A percentile compares a stretch with the other conserved stretches of the same genome.
Conservation (phyloP, 1,139 yeast genomes). For the Taphrina communis region DNA sequence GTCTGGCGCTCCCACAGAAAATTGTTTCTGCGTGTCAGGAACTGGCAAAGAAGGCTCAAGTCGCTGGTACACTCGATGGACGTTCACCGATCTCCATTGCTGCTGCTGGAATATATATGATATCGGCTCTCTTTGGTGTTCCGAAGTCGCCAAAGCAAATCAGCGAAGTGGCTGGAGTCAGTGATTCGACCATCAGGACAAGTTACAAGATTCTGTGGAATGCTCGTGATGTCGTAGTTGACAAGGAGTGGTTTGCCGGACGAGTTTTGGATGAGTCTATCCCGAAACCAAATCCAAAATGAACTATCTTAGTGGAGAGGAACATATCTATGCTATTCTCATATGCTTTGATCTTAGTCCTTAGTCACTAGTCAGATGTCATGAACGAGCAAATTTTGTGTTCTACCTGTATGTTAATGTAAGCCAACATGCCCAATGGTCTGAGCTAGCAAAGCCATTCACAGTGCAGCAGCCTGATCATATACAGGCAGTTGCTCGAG, state of each 20-base stretch:
- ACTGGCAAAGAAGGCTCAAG: slow-evolving; percentile 87
- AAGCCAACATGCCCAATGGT: too few relatives aligned
- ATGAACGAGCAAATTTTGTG: too few relatives aligned
- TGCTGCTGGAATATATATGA: slow-evolving; percentile 95
- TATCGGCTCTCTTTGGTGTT: slow-evolving; percentile 78
- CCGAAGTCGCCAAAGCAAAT: slow-evolving; percentile 72
- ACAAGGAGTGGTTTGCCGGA: slow-evolving; percentile 35
- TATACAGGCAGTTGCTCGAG: too few relatives aligned
- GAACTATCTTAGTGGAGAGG: neutral
- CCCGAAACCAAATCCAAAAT: slow-evolving; percentile 34
- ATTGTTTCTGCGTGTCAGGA: slow-evolving; percentile 93
- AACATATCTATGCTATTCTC: neutral
- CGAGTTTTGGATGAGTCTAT: slow-evolving; percentile 25
- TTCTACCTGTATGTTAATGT: too few relatives aligned
- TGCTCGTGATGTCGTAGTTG: slow-evolving; percentile 39
- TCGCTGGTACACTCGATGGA: slow-evolving; percentile 92
- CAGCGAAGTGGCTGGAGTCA: slow-evolving; percentile 94
- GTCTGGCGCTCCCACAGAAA: slow-evolving; percentile 82
- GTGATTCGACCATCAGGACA: slow-evolving; percentile 96
- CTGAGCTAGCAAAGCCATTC: too few relatives aligned
- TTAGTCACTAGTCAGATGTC: too few relatives aligned
- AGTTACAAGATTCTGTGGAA: slow-evolving; percentile 80
- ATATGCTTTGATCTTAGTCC: too few relatives aligned
- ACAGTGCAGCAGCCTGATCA: too few relatives aligned
- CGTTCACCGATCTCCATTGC: slow-evolving; percentile 97